These are phyloP conservation scores for Cenchrus fungigraminus DNA, from an alignment of 176 grass and related monocot genomes.

Conservation along the genomic window DNA sequence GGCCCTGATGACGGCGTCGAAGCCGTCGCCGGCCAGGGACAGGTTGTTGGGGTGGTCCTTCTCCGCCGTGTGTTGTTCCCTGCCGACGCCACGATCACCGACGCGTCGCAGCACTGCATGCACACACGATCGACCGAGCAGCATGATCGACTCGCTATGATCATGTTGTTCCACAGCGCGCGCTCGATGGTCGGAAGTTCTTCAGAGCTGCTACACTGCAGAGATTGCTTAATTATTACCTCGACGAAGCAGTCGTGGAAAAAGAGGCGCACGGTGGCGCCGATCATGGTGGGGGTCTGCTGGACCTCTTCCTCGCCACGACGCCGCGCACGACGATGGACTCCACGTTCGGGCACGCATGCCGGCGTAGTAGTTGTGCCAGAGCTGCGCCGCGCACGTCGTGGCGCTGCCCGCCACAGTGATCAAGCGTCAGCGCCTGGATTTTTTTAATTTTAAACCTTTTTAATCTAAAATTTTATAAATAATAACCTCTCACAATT, in stretches of 20 bases:
- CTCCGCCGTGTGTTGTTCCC: slow-evolving; percentile 56
- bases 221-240: slow-evolving; percentile 15
- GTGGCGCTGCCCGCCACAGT: background rate
- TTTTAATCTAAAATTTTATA: no score
- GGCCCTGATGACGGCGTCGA: slow-evolving; percentile 55
- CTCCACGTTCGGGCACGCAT: slow-evolving; percentile 61
- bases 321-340: slow-evolving; percentile 57
- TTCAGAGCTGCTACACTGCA: no score
- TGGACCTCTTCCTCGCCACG: slow-evolving; percentile 44
- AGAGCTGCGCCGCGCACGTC: slow-evolving; percentile 32
- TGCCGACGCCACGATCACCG: slow-evolving; percentile 57
- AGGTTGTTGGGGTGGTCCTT: slow-evolving; percentile 56
- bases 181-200: no score
- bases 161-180: no score
- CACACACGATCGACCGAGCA: background rate
- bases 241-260: slow-evolving; percentile 95
- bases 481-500: no score
- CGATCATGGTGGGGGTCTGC: slow-evolving; percentile 40
- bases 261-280: slow-evolving; percentile 69
- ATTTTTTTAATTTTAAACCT: no score
- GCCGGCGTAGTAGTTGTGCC: slow-evolving; percentile 45
- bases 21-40: slow-evolving; percentile 67
- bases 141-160: no score
- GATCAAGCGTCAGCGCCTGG: background rate
- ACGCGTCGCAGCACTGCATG: slow-evolving; percentile 67